These are phyloP conservation scores for Davidsoniella virescens DNA, from an alignment of 2,329 filamentous ascomycete genomes.

Conservation along the genomic window DNA sequence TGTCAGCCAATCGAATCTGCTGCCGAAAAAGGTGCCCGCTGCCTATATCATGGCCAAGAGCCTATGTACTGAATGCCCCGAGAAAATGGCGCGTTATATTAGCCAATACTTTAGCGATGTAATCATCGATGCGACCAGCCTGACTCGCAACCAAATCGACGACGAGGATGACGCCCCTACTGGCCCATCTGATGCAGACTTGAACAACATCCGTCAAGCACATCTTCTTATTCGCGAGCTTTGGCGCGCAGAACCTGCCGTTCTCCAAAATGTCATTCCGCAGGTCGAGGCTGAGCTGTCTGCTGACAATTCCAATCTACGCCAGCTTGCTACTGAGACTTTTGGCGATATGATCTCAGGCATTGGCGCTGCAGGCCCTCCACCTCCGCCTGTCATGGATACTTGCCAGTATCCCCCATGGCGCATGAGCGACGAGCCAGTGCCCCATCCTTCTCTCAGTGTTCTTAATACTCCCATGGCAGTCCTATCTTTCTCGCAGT, in stretches of 20 bases:
- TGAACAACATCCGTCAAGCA: constrained; percentile 77
- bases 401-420: constrained; percentile 72
- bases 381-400: constrained; percentile 55
- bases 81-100: constrained; percentile 89
- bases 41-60: constrained; percentile 95
- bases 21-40: constrained; percentile 75
- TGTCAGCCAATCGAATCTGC: constrained; percentile 63
- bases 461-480: constrained; percentile 71
- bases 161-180: constrained; percentile 42
- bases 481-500: constrained; percentile 75
- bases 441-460: constrained; percentile 33
- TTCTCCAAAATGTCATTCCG: constrained; percentile 83
- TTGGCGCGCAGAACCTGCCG: constrained; percentile 78
- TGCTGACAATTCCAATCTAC: constrained; percentile 74
- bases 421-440: constrained; percentile 42
- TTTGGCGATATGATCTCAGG: constrained; percentile 89
- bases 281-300: constrained; percentile 85
- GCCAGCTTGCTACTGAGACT: constrained; percentile 79
- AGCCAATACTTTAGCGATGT: constrained; percentile 96
- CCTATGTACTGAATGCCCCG: constrained; percentile 73
- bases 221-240: constrained; percentile 80
- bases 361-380: constrained; percentile 79
- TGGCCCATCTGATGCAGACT: constrained; percentile 64
- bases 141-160: constrained; percentile 42
- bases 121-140: constrained; percentile 68